These are phyloP conservation scores for Cyamopsis tetragonoloba DNA, from an alignment of 306 rosid species.

Conservation along the genomic window DNA sequence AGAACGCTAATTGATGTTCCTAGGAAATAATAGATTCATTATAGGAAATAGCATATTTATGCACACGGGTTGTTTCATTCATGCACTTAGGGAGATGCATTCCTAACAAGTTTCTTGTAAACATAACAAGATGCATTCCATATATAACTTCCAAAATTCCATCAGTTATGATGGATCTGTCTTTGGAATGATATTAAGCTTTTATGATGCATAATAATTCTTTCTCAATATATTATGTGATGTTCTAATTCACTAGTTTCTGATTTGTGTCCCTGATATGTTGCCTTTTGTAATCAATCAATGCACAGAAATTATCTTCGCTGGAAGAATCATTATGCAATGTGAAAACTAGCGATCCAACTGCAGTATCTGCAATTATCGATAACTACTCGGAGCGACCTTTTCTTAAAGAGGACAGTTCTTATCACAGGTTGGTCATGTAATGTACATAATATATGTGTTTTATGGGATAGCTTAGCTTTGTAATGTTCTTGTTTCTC, in stretches of 20 bases:
- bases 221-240: neutral
- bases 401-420: conserved; percentile 53
- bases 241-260: conserved; percentile 8
- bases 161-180: conserved; percentile 6
- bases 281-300: conserved; percentile 27
- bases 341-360: conserved; percentile 50
- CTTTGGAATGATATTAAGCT: neutral
- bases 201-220: neutral
- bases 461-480: no score
- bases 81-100: no score
- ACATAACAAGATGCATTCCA: no score
- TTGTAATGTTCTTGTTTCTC: conserved; percentile 12
- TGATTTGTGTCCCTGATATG: neutral
- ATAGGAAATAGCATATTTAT: no score
- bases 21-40: no score
- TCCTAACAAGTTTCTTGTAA: no score
- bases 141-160: neutral
- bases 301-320: conserved; percentile 50
- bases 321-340: conserved; percentile 73
- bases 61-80: no score
- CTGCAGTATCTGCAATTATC: conserved; percentile 50
- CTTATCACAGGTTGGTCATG: conserved; percentile 58
- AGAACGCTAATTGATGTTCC: no score
- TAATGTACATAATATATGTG: neutral
- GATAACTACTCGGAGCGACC: conserved; percentile 56